Conservation (phyloP, 202 grass and related monocot genomes). For the Eragrostis tef region DNA sequence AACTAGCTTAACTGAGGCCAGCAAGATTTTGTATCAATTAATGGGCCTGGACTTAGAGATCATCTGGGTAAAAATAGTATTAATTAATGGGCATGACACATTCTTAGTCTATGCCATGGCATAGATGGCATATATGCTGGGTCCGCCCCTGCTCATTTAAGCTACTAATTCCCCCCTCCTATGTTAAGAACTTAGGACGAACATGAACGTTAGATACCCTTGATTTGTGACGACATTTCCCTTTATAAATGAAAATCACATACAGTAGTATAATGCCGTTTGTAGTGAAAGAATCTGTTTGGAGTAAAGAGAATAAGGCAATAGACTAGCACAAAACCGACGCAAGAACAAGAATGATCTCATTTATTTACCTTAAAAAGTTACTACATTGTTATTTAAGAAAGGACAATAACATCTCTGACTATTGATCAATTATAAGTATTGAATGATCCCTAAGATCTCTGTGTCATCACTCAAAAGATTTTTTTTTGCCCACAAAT, state of each 20-base stretch:
- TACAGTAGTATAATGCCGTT: neutral
- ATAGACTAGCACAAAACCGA: too few species aligned
- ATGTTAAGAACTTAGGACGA: conserved; percentile 14
- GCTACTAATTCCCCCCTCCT: neutral
- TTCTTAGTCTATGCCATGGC: too few species aligned
- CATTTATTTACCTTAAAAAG: neutral
- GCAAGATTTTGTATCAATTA: too few species aligned
- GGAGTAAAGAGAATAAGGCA: neutral
- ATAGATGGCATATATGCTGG: too few species aligned
- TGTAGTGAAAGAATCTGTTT: neutral
- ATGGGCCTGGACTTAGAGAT: too few species aligned
- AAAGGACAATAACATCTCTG: neutral
- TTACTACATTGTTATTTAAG: neutral
- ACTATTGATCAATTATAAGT: neutral
- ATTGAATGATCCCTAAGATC: neutral
- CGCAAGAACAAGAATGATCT: too few species aligned
- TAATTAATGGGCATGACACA: too few species aligned
- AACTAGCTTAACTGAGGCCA: too few species aligned
- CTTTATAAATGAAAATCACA: neutral
- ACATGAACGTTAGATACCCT: neutral
- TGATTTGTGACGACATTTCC: neutral
- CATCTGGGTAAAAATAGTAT: too few species aligned
- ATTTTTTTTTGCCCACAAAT: neutral
- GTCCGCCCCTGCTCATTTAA: too few species aligned
- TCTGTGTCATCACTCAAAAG: neutral